A percentile compares a stretch with the other conserved stretches of the same genome.
phyloP scores from a whole-genome alignment of 768 basidiomycete species.

The Lanmaoa rubissima region DNA sequence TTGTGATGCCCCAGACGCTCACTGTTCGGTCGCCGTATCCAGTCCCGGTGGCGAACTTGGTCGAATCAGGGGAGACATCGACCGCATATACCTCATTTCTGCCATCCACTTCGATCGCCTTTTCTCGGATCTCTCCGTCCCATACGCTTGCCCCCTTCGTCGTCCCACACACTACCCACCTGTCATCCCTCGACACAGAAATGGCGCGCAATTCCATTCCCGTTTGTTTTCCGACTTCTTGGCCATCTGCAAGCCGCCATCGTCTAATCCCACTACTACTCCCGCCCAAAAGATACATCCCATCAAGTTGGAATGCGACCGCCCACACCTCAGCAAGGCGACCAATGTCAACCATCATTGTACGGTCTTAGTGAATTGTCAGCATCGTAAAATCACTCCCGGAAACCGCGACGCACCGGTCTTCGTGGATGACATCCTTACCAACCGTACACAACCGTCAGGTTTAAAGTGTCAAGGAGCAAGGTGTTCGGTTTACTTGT shows the following conservation, averaged over 20 bases:
- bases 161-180: neutral
- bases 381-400: neutral
- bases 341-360: neutral
- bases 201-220: neutral
- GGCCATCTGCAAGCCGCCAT: too few species aligned
- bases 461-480: neutral
- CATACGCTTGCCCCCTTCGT: neutral
- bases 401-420: neutral
- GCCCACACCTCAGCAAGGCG: too few species aligned
- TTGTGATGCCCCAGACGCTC: neutral
- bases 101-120: neutral
- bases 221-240: too few species aligned
- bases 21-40: too few species aligned
- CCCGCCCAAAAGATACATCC: neutral
- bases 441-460: neutral
- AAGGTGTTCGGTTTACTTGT: neutral
- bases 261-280: too few species aligned
- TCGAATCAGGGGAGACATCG: neutral
- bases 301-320: neutral
- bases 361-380: neutral
- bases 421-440: neutral
- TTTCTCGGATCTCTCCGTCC: neutral
- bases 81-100: neutral
- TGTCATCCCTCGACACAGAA: neutral
- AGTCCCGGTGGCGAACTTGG: neutral